These are phyloP conservation scores for Entomortierella parvispora DNA, from an alignment of 192 early-diverging fungal genomes.

Conservation along the genomic window DNA sequence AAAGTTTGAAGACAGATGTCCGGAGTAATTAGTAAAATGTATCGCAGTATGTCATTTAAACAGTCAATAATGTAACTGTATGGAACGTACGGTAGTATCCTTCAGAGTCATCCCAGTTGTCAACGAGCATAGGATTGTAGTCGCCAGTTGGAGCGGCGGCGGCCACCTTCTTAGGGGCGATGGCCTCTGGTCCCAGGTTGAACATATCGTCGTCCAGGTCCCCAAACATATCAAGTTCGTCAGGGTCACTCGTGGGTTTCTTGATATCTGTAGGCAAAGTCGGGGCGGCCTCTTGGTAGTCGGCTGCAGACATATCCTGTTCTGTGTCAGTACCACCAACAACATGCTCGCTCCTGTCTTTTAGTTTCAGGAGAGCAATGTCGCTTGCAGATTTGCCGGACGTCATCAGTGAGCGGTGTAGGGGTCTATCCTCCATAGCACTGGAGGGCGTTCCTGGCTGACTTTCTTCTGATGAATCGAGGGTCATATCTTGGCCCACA, in stretches of 20 bases:
- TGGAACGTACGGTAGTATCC: slow-evolving; percentile 93
- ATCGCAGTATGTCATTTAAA: too few species aligned
- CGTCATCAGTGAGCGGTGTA: slow-evolving; percentile 38
- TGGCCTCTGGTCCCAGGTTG: slow-evolving; percentile 25
- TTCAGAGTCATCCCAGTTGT: slow-evolving; percentile 97
- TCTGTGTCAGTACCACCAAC: slow-evolving; percentile 50
- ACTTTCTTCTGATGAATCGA: slow-evolving; percentile 78
- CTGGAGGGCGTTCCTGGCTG: slow-evolving; percentile 79
- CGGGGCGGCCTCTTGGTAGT: slow-evolving; percentile 62
- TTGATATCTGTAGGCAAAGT: slow-evolving; percentile 19
- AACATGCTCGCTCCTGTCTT: slow-evolving; percentile 60
- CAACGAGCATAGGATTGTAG: slow-evolving; percentile 68
- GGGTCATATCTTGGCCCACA: slow-evolving; percentile 12
- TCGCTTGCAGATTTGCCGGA: slow-evolving; percentile 52
- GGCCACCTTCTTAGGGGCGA: slow-evolving; percentile 20
- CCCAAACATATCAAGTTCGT: slow-evolving; percentile 79
- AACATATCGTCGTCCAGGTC: slow-evolving; percentile 81
- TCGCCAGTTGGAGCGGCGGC: slow-evolving; percentile 38
- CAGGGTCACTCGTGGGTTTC: slow-evolving; percentile 21
- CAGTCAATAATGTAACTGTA: background rate
- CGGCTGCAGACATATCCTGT: slow-evolving; percentile 73
- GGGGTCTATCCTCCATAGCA: slow-evolving; percentile 72
- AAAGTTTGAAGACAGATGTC: background rate
- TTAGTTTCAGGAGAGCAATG: slow-evolving; percentile 57
- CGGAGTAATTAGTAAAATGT: background rate